Conservation (phyloP, 805 yeast genomes). For the Zygosaccharomyces bisporus region DNA sequence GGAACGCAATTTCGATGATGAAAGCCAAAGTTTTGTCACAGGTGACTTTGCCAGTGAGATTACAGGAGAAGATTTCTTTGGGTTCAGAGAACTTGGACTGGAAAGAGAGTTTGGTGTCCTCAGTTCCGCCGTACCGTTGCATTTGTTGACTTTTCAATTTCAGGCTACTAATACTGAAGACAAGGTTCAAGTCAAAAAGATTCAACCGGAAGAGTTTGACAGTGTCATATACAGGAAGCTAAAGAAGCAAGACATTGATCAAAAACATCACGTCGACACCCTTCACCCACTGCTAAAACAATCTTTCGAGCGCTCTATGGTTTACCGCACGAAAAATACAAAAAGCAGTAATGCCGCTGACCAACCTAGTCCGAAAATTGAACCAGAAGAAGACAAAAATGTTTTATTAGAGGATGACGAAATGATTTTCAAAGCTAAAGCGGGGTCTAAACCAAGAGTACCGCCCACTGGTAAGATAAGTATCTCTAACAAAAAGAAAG, state of each 20-base stretch:
- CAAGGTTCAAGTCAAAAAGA: slow-evolving; percentile 46
- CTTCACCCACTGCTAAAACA: slow-evolving; percentile 53
- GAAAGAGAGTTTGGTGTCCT: slow-evolving; percentile 87
- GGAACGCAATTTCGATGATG: slow-evolving; percentile 79
- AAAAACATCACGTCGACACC: slow-evolving; percentile 47
- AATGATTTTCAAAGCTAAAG: slow-evolving; percentile 69
- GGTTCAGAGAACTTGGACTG: slow-evolving; percentile 88
- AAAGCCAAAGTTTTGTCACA: slow-evolving; percentile 87
- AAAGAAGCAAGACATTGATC: slow-evolving; percentile 46
- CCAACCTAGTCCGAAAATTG: slow-evolving; percentile 22
- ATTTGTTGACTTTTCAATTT: slow-evolving; percentile 50
- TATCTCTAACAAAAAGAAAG: slow-evolving; percentile 64
- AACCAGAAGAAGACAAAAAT: slow-evolving; percentile 36
- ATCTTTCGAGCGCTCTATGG: slow-evolving; percentile 42
- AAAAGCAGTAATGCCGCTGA: slow-evolving; percentile 35
- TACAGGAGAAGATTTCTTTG: slow-evolving; percentile 94
- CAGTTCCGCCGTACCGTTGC: slow-evolving; percentile 84
- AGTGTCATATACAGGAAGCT: slow-evolving; percentile 53
- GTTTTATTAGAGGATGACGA: slow-evolving; percentile 76
- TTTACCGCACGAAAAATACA: slow-evolving; percentile 42
- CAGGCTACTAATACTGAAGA: slow-evolving; percentile 70
- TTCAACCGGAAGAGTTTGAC: slow-evolving; percentile 63
- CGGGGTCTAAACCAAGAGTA: slow-evolving; percentile 65
- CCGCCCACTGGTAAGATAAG: slow-evolving; percentile 90
- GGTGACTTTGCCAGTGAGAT: slow-evolving; percentile 93